A percentile compares a stretch with the other conserved stretches of the same genome.
Evolutionary conservation across 192 early-diverging fungal species (phyloP).

Genomic region (Coemansia sp.): DNA sequence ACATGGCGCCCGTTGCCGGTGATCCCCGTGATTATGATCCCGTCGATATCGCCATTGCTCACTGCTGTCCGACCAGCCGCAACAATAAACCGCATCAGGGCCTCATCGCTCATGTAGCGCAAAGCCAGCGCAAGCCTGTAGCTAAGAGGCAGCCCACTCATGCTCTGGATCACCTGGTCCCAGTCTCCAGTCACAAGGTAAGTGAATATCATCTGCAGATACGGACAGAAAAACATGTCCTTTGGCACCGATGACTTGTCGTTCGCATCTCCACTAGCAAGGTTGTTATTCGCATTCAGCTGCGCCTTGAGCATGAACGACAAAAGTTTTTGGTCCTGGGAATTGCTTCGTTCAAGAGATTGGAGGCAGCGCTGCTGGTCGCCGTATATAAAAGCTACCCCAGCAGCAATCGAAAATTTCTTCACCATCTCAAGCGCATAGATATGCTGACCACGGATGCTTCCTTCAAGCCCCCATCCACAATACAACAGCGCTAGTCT

Average conservation of each 20-base stretch:
- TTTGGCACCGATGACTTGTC: constrained; percentile 11
- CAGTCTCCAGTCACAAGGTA: constrained; percentile 84
- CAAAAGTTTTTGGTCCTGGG: constrained; percentile 72
- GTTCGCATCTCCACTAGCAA: constrained; percentile 43
- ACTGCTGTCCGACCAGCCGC: constrained; percentile 57
- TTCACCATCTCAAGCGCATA: constrained; percentile 61
- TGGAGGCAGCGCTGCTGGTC: constrained; percentile 71
- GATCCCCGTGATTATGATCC: constrained; percentile 83
- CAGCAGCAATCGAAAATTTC: constrained; percentile 85
- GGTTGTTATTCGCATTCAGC: constrained; percentile 57
- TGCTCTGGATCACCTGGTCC: constrained; percentile 70
- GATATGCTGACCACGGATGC: constrained; percentile 52
- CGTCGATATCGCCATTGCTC: constrained; percentile 71
- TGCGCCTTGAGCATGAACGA: constrained; percentile 60
- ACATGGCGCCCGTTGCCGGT: constrained; percentile 66
- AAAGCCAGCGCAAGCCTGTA: constrained; percentile 85
- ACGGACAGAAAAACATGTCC: constrained; percentile 60
- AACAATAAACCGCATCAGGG: constrained; percentile 67
- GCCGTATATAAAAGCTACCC: constrained; percentile 84
- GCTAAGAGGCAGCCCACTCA: constrained; percentile 66
- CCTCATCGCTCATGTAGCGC: constrained; percentile 77
- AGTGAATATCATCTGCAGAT: constrained; percentile 85
- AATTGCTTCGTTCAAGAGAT: constrained; percentile 46
- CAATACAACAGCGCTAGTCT: constrained; percentile 58
- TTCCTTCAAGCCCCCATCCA: constrained; percentile 55